Evolutionary conservation across 805 yeast species (phyloP).

Genomic region (Ogataea philodendri): DNA sequence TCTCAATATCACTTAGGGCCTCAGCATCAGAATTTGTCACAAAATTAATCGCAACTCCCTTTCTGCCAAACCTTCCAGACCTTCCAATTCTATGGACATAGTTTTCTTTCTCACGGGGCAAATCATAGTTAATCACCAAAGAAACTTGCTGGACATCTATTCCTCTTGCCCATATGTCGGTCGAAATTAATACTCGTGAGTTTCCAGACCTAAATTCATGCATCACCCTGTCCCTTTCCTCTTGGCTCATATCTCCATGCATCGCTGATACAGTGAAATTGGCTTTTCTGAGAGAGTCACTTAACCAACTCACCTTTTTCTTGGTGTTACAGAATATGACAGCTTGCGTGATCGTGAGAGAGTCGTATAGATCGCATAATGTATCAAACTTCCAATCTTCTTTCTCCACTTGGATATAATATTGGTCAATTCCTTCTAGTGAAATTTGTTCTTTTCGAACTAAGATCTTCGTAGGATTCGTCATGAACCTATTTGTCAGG

Average conservation of each 20-base stretch:
- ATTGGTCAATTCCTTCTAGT: constrained; percentile 93
- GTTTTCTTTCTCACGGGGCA: constrained; percentile 87
- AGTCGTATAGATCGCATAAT: constrained; percentile 90
- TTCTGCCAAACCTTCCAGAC: constrained; percentile 98
- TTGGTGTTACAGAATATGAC: constrained; percentile 97
- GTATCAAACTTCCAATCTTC: constrained; percentile 96
- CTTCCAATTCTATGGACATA: constrained; percentile 98
- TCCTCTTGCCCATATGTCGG: constrained; percentile 97
- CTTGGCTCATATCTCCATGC: constrained; percentile 95
- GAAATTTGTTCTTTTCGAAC: constrained; percentile 96
- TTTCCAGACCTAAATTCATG: constrained; percentile 93
- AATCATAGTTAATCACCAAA: constrained; percentile 88
- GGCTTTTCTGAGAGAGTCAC: constrained; percentile 67
- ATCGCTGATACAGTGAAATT: constrained; percentile 91
- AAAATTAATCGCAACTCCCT: constrained; percentile 96
- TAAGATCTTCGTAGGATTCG: constrained; percentile 88
- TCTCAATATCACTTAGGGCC: constrained; percentile 81
- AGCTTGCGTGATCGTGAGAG: constrained; percentile 93
- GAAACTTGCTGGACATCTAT: constrained; percentile 98
- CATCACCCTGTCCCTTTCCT: constrained; percentile 93
- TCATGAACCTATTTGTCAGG: constrained; percentile 90
- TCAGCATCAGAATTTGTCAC: constrained; percentile 77
- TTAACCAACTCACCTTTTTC: constrained; percentile 87
- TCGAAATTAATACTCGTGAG: constrained; percentile 87
- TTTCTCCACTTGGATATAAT: constrained; percentile 82